Conservation (phyloP, 441 rosid genomes). For the Daphne laureola region DNA sequence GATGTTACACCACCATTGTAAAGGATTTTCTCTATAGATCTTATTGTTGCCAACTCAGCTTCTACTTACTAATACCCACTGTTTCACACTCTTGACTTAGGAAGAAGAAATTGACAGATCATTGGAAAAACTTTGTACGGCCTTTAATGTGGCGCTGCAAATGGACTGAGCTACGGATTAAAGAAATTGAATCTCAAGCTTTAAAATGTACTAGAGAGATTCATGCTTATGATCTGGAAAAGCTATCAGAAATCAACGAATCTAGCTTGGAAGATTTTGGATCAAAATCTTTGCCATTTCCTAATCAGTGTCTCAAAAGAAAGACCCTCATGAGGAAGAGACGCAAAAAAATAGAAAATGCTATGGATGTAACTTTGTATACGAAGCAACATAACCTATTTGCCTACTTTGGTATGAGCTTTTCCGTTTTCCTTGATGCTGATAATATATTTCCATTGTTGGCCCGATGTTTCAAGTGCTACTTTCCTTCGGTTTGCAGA, state of each 20-base stretch:
- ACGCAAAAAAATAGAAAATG: slow-evolving; percentile 65
- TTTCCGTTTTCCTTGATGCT: slow-evolving; percentile 14
- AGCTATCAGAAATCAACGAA: slow-evolving; percentile 33
- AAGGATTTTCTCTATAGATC: too few species aligned
- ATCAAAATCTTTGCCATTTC: slow-evolving; percentile 60
- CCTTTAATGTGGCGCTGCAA: slow-evolving; percentile 96
- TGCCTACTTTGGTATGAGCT: slow-evolving; percentile 55
- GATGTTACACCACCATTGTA: too few species aligned
- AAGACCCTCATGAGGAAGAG: slow-evolving; percentile 66
- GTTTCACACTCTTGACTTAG: slow-evolving; percentile 24
- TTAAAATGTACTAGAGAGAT: slow-evolving; percentile 53
- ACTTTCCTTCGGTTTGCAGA: slow-evolving; percentile 36
- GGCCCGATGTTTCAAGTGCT: slow-evolving; percentile 7
- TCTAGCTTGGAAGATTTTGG: slow-evolving; percentile 42
- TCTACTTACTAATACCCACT: slow-evolving; percentile 6
- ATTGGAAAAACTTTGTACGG: slow-evolving; percentile 71
- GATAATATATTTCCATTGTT: slow-evolving; percentile 11
- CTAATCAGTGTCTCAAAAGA: slow-evolving; percentile 38
- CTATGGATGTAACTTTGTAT: slow-evolving; percentile 42
- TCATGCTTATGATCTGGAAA: slow-evolving; percentile 39
- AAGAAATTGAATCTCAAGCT: slow-evolving; percentile 59
- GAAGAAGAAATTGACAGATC: slow-evolving; percentile 85
- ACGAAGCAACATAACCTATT: slow-evolving; percentile 60
- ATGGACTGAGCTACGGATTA: slow-evolving; percentile 77
- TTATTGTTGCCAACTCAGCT: too few species aligned